A percentile compares a stretch with the other conserved stretches of the same genome.
phyloP scores from a whole-genome alignment of 2,329 filamentous ascomycete genomes.

The Trichophyton simii region DNA sequence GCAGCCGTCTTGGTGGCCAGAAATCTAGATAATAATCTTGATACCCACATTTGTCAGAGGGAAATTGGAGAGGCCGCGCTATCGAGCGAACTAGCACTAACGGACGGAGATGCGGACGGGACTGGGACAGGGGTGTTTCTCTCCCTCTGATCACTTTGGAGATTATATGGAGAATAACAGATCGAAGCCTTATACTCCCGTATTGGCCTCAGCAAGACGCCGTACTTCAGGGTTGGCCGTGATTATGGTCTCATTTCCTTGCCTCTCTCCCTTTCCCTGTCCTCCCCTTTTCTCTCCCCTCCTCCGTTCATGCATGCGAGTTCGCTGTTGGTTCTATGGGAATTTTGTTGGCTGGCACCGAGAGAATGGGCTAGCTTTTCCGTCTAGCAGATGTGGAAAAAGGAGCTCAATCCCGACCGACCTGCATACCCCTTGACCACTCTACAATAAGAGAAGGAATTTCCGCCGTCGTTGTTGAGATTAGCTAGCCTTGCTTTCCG shows the following conservation, averaged over 20 bases:
- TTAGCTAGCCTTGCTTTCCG: conserved; percentile 1
- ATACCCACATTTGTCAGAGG: conserved; percentile 2
- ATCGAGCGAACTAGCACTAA: background rate
- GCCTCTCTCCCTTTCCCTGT: background rate
- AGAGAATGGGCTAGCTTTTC: background rate
- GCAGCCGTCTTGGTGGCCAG: background rate
- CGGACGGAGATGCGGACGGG: background rate
- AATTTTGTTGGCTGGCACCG: background rate
- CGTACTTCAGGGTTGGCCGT: background rate
- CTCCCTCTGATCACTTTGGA: background rate
- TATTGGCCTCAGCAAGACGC: background rate
- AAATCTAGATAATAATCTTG: background rate
- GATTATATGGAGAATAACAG: background rate
- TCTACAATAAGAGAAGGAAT: background rate
- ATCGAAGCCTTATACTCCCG: background rate
- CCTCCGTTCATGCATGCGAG: background rate
- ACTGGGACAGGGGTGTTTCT: background rate
- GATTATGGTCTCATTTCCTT: background rate
- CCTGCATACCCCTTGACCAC: background rate
- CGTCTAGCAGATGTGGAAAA: background rate
- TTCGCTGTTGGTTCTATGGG: background rate
- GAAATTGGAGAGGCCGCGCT: background rate
- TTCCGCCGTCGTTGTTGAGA: background rate
- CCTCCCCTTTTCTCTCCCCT: background rate
- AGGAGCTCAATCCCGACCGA: background rate